A percentile compares a stretch with the other conserved stretches of the same genome.
Conservation (phyloP, 2,329 filamentous ascomycete species). For the Myriosclerotinia curreyana region DNA sequence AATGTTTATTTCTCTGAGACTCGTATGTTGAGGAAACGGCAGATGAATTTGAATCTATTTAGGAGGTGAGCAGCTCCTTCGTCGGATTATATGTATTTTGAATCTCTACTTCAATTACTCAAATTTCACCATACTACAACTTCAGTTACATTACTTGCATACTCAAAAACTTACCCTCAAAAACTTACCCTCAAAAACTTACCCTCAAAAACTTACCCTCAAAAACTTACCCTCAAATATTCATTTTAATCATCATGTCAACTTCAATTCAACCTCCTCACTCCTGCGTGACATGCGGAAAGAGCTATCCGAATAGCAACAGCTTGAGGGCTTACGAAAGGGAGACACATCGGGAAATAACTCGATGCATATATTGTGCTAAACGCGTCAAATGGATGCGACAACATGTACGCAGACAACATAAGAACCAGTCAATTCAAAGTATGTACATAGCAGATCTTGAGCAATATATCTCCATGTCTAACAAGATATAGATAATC, state of each 20-base stretch:
- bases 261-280: too few relatives aligned
- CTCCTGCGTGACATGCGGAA: background rate
- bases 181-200: too few relatives aligned
- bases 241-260: background rate
- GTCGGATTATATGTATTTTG: background rate
- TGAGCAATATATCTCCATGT: too few relatives aligned
- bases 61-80: background rate
- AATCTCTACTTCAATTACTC: background rate
- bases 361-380: background rate
- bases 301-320: background rate
- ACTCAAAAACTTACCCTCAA: too few relatives aligned
- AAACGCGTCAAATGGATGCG: background rate
- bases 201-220: too few relatives aligned
- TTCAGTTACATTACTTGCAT: too few relatives aligned
- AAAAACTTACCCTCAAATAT: too few relatives aligned
- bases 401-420: background rate
- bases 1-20: background rate
- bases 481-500: too few relatives aligned
- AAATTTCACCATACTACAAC: background rate
- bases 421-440: too few relatives aligned
- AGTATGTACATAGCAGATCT: too few relatives aligned
- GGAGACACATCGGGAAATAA: background rate
- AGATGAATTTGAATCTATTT: background rate
- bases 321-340: too few relatives aligned
- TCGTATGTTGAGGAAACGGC: background rate